Evolutionary conservation across 208 protist species (phyloP), one percentile per base, ranked within the genome.

Genomic region (Leishmania martiniquensis): DNA sequence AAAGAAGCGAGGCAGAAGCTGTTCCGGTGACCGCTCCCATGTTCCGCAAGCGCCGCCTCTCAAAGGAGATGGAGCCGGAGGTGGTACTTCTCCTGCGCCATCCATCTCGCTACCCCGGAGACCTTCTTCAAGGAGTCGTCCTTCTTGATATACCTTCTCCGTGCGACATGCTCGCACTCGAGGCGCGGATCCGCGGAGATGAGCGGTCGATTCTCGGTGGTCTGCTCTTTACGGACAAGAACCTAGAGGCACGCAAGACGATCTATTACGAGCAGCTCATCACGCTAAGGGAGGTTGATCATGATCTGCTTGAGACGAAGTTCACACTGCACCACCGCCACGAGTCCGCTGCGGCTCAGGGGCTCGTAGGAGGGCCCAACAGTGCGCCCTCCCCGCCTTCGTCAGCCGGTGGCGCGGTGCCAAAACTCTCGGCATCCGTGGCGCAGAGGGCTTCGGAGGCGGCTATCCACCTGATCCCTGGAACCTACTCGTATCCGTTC

Each of bases 401-500:
- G 25, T 75, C 73, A 22, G 29, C 37, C 2, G 45, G 76, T 37
- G 57, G 71, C 52, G 57, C 39, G 47, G 37, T 72, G 2, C 42
- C 34, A 9, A 55, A 85, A 15, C 5, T 76, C 12, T 29, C 71
- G 17, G 54, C 69, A 5, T 82, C 74, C 39, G 32, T 79, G 47
- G 32, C 55, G n/a, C 57, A 69, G 20, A 57, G 54, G 29, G 42
- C 66, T 29, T 39, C 52, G 17, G 66, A 47, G 6, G 66, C 32
- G 52, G 34, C 76, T 12, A 62, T 85, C 37, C 77, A 81, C 42
- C 72, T 94, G 0, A 60, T 85, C 63, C 85, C 88, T 2, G 92
- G 92, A 67, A 89, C 75, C 47, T 96, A 96, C 75, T 86, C 75
- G 29, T 94, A 90, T 62, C 92, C 92, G 0, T 94, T 96, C 75